Conservation (phyloP, 768 basidiomycete species). For the Trametes elegans region DNA sequence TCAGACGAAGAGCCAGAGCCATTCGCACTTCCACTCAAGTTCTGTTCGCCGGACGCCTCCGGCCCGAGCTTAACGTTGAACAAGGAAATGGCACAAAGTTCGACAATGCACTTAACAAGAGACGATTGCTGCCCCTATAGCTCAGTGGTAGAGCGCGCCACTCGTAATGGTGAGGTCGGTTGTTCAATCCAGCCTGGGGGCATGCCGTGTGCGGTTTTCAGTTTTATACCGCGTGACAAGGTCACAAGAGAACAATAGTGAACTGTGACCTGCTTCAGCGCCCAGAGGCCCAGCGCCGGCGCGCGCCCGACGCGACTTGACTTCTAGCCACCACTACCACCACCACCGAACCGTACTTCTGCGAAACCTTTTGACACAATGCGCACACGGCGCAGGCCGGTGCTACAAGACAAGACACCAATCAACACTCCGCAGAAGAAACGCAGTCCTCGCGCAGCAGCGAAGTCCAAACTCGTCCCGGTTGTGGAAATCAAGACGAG, state of each 20-base stretch:
- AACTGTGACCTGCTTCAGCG: too few relatives aligned
- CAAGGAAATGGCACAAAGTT: too few relatives aligned
- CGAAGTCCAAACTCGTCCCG: constrained; percentile 11
- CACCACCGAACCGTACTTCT: too few relatives aligned
- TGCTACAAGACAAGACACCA: constrained; percentile 27
- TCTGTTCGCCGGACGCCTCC: too few relatives aligned
- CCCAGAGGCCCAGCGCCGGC: too few relatives aligned
- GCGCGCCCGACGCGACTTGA: neutral
- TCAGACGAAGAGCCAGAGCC: too few relatives aligned
- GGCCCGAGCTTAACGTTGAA: too few relatives aligned
- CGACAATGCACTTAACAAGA: neutral
- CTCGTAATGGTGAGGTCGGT: constrained; percentile 14
- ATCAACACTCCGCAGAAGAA: constrained; percentile 27
- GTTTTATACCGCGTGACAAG: neutral
- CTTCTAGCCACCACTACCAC: neutral
- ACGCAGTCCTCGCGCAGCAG: constrained; percentile 3
- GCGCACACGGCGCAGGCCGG: constrained; percentile 18
- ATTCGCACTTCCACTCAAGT: neutral
- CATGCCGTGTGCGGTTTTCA: neutral
- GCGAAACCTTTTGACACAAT: neutral
- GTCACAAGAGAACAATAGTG: too few relatives aligned
- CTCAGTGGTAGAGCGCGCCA: constrained; percentile 14
- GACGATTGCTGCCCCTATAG: neutral
- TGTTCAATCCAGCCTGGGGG: constrained; percentile 14
- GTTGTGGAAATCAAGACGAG: constrained; percentile 15